These are phyloP conservation scores for Lentinus polychrous DNA, from an alignment of 1,284 basidiomycete species.

Conservation along the genomic window DNA sequence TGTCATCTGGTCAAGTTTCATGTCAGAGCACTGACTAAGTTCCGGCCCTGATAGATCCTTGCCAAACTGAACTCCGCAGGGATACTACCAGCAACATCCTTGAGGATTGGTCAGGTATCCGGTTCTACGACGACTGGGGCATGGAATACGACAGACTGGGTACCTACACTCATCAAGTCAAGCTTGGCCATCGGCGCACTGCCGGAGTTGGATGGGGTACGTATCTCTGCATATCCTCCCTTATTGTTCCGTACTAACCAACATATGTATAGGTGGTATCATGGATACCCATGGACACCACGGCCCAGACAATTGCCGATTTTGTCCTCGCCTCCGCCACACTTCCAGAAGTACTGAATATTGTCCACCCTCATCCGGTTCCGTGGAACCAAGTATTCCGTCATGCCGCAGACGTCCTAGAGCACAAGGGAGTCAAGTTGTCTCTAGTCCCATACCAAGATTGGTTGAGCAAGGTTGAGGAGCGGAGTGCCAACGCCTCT, in stretches of 20 bases:
- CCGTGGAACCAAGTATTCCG: slow-evolving; percentile 1
- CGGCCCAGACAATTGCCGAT: slow-evolving; percentile 8
- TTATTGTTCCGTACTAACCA: neutral
- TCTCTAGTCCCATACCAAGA: slow-evolving; percentile 6
- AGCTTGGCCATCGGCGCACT: slow-evolving; percentile 12
- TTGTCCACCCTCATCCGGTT: slow-evolving; percentile 3
- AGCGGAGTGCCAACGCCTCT: neutral
- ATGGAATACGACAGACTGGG: slow-evolving; percentile 12
- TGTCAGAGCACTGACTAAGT: neutral
- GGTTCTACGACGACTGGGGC: slow-evolving; percentile 11
- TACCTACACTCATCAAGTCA: slow-evolving; percentile 12
- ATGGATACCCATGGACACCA: slow-evolving; percentile 12
- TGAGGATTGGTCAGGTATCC: slow-evolving; percentile 12
- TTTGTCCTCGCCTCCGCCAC: neutral
- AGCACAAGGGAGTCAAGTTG: neutral
- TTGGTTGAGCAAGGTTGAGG: slow-evolving; percentile 8
- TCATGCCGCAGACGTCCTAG: neutral
- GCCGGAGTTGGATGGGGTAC: slow-evolving; percentile 14
- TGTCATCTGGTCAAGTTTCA: neutral
- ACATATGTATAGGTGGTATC: slow-evolving; percentile 7
- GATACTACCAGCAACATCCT: neutral
- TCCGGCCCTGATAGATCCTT: slow-evolving; percentile 5
- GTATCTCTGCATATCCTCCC: slow-evolving; percentile 2
- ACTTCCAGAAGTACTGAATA: neutral
- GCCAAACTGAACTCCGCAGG: neutral